Percentiles rank a stretch among this genome's conserved stretches.
These are phyloP conservation scores for Eragrostis tef DNA, from an alignment of 202 grass and related monocot species.

Conservation along the genomic window DNA sequence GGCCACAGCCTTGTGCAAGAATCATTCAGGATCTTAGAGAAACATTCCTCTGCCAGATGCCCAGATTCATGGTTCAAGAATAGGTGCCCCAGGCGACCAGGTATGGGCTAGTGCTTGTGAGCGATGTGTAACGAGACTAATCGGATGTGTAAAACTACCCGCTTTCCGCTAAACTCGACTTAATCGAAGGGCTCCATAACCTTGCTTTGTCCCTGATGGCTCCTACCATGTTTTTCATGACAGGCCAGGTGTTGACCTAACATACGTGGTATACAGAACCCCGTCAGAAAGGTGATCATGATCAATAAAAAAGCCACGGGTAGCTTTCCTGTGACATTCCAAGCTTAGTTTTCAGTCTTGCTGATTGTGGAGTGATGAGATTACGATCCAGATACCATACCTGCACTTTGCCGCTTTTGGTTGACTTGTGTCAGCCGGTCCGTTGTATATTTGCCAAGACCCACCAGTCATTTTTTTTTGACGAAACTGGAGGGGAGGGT, in stretches of 20 bases:
- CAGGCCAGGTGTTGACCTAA: constrained; percentile 42
- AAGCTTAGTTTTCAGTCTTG: constrained; percentile 27
- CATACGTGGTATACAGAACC: constrained; percentile 50
- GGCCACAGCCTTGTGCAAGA: constrained; percentile 36
- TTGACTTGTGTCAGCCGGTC: neutral
- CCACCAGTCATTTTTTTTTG: no score
- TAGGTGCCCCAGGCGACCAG: constrained; percentile 45
- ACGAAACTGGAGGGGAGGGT: no score
- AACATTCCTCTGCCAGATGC: constrained; percentile 30
- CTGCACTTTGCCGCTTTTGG: constrained; percentile 23
- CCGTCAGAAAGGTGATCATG: constrained; percentile 51
- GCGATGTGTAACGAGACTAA: constrained; percentile 47
- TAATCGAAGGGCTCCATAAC: constrained; percentile 40
- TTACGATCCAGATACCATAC: constrained; percentile 23
- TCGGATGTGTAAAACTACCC: constrained; percentile 60
- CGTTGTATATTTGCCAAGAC: neutral
- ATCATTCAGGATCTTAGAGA: constrained; percentile 41
- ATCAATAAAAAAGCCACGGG: constrained; percentile 38
- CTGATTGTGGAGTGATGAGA: constrained; percentile 31
- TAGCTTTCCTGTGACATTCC: constrained; percentile 22
- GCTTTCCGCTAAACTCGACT: constrained; percentile 46
- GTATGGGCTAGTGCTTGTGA: constrained; percentile 38
- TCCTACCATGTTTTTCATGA: constrained; percentile 17
- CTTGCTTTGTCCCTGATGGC: constrained; percentile 25
- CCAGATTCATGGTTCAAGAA: constrained; percentile 48